Conservation (phyloP, 1,139 yeast species). For the Debaryomyces coudertii region DNA sequence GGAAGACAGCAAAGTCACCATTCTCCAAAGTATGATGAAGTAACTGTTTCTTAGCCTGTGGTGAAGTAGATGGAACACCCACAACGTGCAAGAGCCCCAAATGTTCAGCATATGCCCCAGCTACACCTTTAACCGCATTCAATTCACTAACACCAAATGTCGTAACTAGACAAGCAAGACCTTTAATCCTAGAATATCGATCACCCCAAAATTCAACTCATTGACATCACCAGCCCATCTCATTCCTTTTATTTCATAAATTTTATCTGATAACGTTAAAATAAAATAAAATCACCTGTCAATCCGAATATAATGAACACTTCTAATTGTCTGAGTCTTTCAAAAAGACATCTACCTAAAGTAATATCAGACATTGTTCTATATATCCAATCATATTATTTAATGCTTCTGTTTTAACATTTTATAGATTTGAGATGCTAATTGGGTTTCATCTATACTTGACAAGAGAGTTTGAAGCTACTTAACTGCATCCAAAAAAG, state of each 20-base stretch:
- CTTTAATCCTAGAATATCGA: conserved; percentile 44
- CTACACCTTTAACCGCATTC: conserved; percentile 44
- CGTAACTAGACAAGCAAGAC: conserved; percentile 42
- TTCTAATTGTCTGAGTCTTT: conserved; percentile 44
- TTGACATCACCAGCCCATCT: conserved; percentile 50
- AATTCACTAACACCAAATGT: conserved; percentile 49
- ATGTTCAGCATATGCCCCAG: conserved; percentile 48
- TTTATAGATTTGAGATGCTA: background rate
- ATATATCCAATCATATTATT: background rate
- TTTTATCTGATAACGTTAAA: conserved; percentile 39
- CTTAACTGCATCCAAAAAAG: background rate
- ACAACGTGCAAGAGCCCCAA: conserved; percentile 46
- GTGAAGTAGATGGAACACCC: conserved; percentile 42
- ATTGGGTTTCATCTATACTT: background rate
- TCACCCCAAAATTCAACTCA: conserved; percentile 48
- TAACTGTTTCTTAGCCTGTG: conserved; percentile 42
- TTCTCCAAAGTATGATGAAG: conserved; percentile 51
- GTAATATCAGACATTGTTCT: conserved; percentile 39
- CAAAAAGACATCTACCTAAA: conserved; percentile 48
- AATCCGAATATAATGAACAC: conserved; percentile 47
- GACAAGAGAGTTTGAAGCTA: background rate
- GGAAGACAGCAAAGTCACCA: conserved; percentile 51
- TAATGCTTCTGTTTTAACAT: background rate
- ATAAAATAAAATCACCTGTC: conserved; percentile 47
- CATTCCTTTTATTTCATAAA: conserved; percentile 42